Conservation (phyloP, 2,329 filamentous ascomycete species). For the Hypoxylon sp. region DNA sequence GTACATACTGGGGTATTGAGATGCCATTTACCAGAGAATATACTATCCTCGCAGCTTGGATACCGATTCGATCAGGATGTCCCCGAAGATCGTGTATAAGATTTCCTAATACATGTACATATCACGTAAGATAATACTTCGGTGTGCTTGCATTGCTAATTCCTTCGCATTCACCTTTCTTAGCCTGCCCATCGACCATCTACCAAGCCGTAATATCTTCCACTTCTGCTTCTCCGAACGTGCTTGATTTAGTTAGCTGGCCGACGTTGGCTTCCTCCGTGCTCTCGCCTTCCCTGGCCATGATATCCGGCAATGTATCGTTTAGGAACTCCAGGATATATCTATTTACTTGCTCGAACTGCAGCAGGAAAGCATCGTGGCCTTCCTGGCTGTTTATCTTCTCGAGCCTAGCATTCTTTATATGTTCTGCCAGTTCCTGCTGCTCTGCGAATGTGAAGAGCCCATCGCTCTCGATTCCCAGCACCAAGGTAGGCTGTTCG, state of each 20-base stretch:
- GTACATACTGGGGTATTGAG: too few relatives aligned
- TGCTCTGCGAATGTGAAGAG: slow-evolving; percentile 98
- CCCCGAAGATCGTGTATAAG: too few relatives aligned
- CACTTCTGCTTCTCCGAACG: slow-evolving; percentile 94
- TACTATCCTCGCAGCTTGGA: too few relatives aligned
- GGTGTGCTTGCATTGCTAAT: not conserved
- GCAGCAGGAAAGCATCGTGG: slow-evolving; percentile 93
- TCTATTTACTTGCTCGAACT: slow-evolving; percentile 95
- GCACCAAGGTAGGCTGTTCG: slow-evolving; percentile 85
- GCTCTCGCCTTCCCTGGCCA: slow-evolving; percentile 66
- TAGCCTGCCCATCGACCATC: slow-evolving; percentile 25
- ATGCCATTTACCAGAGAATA: too few relatives aligned
- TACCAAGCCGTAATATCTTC: slow-evolving; percentile 97
- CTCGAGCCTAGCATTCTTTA: slow-evolving; percentile 78
- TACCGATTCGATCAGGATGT: too few relatives aligned
- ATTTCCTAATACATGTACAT: too few relatives aligned
- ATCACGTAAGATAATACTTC: not conserved
- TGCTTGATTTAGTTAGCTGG: slow-evolving; percentile 82
- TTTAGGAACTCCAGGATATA: slow-evolving; percentile 86
- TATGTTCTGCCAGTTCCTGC: slow-evolving; percentile 84
- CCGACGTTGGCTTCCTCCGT: slow-evolving; percentile 61
- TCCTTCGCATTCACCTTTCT: not conserved
- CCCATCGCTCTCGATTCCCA: slow-evolving; percentile 95
- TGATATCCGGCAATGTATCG: slow-evolving; percentile 86
- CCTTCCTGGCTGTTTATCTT: slow-evolving; percentile 94